Evolutionary conservation across 1,139 yeast species (phyloP), one percentile per base, ranked within the genome.

Genomic region (Scheffersomyces parashehatae): DNA sequence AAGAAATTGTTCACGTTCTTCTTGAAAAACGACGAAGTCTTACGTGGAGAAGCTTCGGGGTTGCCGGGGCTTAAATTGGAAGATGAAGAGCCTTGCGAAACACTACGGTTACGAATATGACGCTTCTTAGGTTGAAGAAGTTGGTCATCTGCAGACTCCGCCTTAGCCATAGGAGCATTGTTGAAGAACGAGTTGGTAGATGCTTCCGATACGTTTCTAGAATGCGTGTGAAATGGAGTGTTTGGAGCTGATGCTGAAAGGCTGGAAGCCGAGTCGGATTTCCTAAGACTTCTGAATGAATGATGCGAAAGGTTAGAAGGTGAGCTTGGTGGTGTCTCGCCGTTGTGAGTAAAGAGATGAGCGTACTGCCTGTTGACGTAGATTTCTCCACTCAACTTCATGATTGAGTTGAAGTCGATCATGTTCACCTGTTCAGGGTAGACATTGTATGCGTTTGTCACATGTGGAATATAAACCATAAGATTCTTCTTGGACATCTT

Each of bases 341-440:
- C 35, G 24, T 40, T 36, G 33, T 50, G 51, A 9, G 45, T 40
- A 39, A 60, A 60, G 40, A 59, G 50, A 39, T 67, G 58, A 49
- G 73, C 75, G 51, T 58, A 67, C 40, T 60, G 55, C 49, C 67
- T 70, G 56, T 75, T 79, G 39, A 79, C 70, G 54, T 65, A 71
- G 31, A 79, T 68, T 35, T 75, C 77, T 20, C 82, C 85, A 40
- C 70, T 65, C 32, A 79, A 51, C 57, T 79, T 77, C 70, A 80
- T 70, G 40, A 80, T 65, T 11, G 83, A 71, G 51, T 79, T 80
- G 48, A 68, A 64, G 48, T 79, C 82, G 50, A 80, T 77, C 72
- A 78, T 76, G 35, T 62, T 68, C 38, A 78, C 68, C 47, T 69
- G 74, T 51, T 79, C 83, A 0, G 85, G 84, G 54, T 75, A 80